phyloP scores from a whole-genome alignment of 2,329 filamentous ascomycete species.

The Beauveria pseudobassiana region DNA sequence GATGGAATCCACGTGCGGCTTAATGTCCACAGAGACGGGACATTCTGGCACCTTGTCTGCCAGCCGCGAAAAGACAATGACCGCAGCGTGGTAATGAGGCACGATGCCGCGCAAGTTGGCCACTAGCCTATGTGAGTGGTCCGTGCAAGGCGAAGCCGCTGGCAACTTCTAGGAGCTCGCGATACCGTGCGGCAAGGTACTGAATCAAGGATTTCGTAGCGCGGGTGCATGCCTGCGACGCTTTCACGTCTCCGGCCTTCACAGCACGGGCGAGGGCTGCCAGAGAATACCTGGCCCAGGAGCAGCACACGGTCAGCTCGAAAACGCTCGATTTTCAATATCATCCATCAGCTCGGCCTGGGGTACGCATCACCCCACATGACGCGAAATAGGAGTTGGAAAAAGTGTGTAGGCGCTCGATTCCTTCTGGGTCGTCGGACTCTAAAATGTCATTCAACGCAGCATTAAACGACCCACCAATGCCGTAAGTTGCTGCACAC shows the following conservation, averaged over 20 bases:
- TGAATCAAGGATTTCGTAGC: constrained; percentile 17
- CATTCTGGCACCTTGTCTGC: constrained; percentile 3
- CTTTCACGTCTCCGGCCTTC: constrained; percentile 13
- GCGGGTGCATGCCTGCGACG: constrained; percentile 15
- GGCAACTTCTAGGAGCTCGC: constrained; percentile 21
- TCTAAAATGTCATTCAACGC: constrained; percentile 15
- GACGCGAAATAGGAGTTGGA: constrained; percentile 26
- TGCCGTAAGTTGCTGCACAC: constrained; percentile 22
- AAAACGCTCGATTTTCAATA: constrained; percentile 28
- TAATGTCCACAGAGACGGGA: not conserved
- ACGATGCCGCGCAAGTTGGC: constrained; percentile 28
- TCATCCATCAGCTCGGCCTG: constrained; percentile 28
- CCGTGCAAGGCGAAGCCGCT: constrained; percentile 17
- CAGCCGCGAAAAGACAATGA: constrained; percentile 19
- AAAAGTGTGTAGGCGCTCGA: constrained; percentile 24
- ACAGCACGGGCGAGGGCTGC: constrained; percentile 20
- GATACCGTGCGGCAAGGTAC: constrained; percentile 16
- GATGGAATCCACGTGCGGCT: constrained; percentile 11
- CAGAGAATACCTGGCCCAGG: constrained; percentile 25
- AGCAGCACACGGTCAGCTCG: constrained; percentile 21
- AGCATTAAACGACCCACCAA: constrained; percentile 25
- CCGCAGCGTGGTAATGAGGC: constrained; percentile 26
- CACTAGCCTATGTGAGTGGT: constrained; percentile 23
- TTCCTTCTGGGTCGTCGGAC: constrained; percentile 14
- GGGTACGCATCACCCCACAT: constrained; percentile 26